These are phyloP conservation scores for Gracilaria caudata DNA, from an alignment of 23 red algal genomes.

Conservation along the genomic window DNA sequence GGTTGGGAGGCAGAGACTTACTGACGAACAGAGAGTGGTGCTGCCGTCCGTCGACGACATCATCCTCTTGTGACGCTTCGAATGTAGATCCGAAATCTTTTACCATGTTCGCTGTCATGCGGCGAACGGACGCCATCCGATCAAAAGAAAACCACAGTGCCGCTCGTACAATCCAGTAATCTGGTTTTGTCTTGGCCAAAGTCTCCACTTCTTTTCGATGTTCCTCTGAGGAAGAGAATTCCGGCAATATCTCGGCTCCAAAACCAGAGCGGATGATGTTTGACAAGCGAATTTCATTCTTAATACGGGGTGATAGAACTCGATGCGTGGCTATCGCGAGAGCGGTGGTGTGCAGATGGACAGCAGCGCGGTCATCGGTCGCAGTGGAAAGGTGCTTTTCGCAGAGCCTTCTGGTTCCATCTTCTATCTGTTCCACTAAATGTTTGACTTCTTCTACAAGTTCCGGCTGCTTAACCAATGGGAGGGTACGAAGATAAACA, in stretches of 20 bases:
- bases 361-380: constrained; percentile 63
- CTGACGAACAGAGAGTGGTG: constrained; percentile 44
- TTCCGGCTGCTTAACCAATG: constrained; percentile 59
- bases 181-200: constrained; percentile 8
- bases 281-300: constrained; percentile 47
- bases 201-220: background rate
- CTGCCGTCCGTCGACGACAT: background rate
- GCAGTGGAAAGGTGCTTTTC: constrained; percentile 32
- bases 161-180: constrained; percentile 68
- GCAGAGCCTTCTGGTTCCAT: constrained; percentile 20
- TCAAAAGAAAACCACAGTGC: constrained; percentile 68
- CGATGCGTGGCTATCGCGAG: constrained; percentile 83
- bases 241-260: constrained; percentile 40
- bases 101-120: constrained; percentile 65
- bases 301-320: constrained; percentile 64
- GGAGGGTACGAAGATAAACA: constrained; percentile 78
- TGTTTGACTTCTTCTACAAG: constrained; percentile 22
- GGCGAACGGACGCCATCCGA: constrained; percentile 41
- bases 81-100: constrained; percentile 73
- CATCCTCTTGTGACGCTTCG: constrained; percentile 34
- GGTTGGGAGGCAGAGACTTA: constrained; percentile 17
- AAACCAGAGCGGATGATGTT: constrained; percentile 69
- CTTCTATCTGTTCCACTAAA: constrained; percentile 36
- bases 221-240: background rate
- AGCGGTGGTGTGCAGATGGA: constrained; percentile 76